Percentiles rank a stretch among this genome's conserved stretches.
Conservation (phyloP, 768 basidiomycete genomes). For the Hydnum rufescens region DNA sequence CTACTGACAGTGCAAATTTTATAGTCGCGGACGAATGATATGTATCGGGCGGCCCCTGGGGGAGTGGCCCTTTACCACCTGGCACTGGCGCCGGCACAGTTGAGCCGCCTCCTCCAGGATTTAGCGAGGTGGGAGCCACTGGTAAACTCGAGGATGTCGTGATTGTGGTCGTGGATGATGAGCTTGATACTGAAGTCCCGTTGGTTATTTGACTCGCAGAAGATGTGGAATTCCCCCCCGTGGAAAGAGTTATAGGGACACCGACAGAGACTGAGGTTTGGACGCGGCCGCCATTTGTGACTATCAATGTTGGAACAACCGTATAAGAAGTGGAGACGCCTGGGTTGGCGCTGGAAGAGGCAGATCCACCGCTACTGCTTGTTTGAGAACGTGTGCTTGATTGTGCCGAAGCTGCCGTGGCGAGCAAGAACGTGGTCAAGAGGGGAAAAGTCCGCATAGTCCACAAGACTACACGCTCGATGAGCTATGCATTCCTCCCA, state of each 20-base stretch:
- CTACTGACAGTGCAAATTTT: no score
- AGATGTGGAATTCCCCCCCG: background rate
- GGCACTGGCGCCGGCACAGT: background rate
- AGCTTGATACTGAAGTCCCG: background rate
- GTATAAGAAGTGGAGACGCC: background rate
- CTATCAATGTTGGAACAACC: background rate
- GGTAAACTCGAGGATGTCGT: background rate
- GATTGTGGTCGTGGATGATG: background rate
- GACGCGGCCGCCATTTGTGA: constrained; percentile 1
- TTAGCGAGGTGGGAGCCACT: background rate
- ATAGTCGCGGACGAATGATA: background rate
- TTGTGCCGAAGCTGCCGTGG: background rate
- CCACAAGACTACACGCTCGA: background rate
- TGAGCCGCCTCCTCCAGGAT: background rate
- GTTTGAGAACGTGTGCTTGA: background rate
- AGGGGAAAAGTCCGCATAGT: background rate
- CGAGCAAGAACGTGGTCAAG: background rate
- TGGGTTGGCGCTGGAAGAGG: no score
- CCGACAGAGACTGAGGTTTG: background rate
- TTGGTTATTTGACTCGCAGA: background rate
- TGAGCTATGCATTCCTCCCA: no score
- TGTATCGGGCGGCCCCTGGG: background rate
- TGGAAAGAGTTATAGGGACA: background rate
- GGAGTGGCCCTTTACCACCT: background rate
- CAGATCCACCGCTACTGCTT: background rate